Conservation (phyloP, 805 yeast genomes). For the Sporopachydermia quercuum region DNA sequence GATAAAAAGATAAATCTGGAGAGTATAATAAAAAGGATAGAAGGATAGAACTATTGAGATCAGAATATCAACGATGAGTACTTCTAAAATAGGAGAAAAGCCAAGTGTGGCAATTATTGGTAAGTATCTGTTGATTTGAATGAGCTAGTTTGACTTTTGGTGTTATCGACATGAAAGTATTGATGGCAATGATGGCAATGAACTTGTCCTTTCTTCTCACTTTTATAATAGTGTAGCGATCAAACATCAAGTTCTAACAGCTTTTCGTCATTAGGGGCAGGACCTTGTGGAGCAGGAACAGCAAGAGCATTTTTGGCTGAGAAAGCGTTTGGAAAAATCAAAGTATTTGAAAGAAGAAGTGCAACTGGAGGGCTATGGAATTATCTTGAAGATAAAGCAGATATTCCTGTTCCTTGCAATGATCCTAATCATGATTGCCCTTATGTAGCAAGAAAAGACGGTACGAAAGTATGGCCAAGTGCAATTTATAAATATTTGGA, state of each 20-base stretch:
- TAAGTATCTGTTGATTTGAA: no score
- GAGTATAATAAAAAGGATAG: no score
- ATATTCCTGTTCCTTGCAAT: slow-evolving; percentile 21
- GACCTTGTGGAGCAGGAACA: slow-evolving; percentile 57
- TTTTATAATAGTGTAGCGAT: no score
- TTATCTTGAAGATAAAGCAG: slow-evolving; percentile 23
- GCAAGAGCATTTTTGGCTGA: slow-evolving; percentile 50
- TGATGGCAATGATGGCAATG: no score
- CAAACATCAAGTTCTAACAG: slow-evolving; percentile 3
- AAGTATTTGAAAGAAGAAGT: slow-evolving; percentile 43
- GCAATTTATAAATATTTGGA: slow-evolving; percentile 55
- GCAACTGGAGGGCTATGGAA: slow-evolving; percentile 77
- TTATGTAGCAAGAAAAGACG: slow-evolving; percentile 8
- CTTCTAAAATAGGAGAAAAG: no score
- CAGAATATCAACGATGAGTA: no score
- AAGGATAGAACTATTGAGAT: no score
- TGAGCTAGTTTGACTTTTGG: no score
- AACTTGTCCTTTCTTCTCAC: no score
- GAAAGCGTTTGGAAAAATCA: slow-evolving; percentile 28
- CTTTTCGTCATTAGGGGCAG: slow-evolving; percentile 47
- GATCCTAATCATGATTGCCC: slow-evolving; percentile 14
- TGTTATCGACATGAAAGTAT: no score
- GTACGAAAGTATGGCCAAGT: slow-evolving; percentile 24
- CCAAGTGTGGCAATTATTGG: no score
- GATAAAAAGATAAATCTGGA: no score